phyloP scores from a whole-genome alignment of 169 alveolate genomes.

The Eimeria necatrix region DNA sequence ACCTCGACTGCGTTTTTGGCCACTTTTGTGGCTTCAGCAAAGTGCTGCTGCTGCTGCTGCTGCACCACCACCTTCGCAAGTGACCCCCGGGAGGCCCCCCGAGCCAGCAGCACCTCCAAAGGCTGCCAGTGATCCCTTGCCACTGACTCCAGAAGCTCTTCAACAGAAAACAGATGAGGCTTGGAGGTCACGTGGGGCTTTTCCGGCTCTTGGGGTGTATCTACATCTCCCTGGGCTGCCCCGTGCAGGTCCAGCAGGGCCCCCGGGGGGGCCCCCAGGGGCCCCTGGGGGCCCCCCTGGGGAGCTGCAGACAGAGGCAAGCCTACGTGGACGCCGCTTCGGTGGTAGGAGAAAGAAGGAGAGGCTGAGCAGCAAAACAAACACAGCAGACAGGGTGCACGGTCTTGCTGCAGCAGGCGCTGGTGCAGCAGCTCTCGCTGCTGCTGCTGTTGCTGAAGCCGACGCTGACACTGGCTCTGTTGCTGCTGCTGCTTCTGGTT shows the following conservation, averaged over 20 bases:
- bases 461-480: no score
- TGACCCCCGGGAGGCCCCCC: constrained; percentile 38
- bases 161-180: not conserved
- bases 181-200: not conserved
- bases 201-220: not conserved
- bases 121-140: not conserved
- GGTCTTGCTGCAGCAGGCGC: no score
- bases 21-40: not conserved
- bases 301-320: not conserved
- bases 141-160: not conserved
- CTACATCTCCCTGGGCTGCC: not conserved
- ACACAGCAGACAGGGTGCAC: not conserved
- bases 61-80: not conserved
- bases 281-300: not conserved
- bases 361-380: not conserved
- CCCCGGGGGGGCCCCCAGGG: no score
- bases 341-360: not conserved
- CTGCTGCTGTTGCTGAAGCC: no score
- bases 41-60: constrained; percentile 26
- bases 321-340: not conserved
- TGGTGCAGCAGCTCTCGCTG: not conserved
- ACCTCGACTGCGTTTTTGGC: not conserved
- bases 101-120: not conserved
- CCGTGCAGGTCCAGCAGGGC: no score
- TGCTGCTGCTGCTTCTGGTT: constrained; percentile 5